Evolutionary conservation across 305 asterid genomes (phyloP), one percentile per base, ranked within the genome.

Genomic region (Solanum hybrid): DNA sequence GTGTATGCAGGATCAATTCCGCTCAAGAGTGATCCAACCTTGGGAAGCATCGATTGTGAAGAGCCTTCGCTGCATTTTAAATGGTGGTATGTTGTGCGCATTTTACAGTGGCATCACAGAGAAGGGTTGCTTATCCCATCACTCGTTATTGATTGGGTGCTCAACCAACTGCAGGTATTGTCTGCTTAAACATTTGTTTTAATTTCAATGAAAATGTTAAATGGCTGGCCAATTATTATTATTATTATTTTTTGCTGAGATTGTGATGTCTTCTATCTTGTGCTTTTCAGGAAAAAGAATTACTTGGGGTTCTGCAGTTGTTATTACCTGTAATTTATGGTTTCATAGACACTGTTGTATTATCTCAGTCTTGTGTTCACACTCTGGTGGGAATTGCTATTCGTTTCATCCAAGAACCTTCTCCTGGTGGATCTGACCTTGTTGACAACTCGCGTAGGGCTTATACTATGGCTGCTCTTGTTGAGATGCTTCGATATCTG

Each of bases 1-100:
- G 93, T 90, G 89, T 95, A 89, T 93, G 87, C 96, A 90, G 98
- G 96, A 91, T 93, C 98, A 51, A 84, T 93, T 80, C 97, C 94
- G 93, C 95, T 90, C 90, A 95, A 94, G 93, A 92, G 91, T 82
- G 97, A 93, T 90, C 90, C 95, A 86, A 90, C 89, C 89, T 90
- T 96, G 89, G 77, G 96, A 74, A 89, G 88, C 83, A 85, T 91
- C 46, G 98, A 93, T 93, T 94, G 94, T 91, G 98, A 93, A 89
- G 99, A 95, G 93, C 98, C 99, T 88, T 95, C 99, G n/a, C 92
- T 95, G 83, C 95, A 97, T 94, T 94, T 92, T 88, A 98, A 98
- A 93, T 98, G 99, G 99, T 98, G 99, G 99, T 98, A 96, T 90
- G 95, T 96, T 91, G 99, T 97, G 90, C 96, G 99, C 92, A 94